Evolutionary conservation across 129 eudicot species (phyloP), one percentile per base, ranked within the genome.

Genomic region (Flaveria trinervia): DNA sequence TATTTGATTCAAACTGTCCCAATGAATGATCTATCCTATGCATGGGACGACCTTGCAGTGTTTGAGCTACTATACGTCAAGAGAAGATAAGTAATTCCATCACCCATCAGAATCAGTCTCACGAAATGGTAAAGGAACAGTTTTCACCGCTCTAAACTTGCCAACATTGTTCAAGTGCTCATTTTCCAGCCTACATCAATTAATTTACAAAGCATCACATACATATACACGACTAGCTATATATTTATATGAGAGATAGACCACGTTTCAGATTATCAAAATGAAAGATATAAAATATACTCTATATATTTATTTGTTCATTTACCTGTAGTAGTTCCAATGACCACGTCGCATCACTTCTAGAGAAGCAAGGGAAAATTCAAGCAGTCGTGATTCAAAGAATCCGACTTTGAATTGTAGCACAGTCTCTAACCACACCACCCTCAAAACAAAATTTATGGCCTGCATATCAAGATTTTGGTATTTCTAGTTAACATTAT

Each of bases 341-440:
- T 91, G 99, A 9, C 99, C 97, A 7, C 99, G 99, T 12, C 99
- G 93, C 30, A 95, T 89, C 76, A 95, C 96, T 84, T 94, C 99
- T 65, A 94, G 65, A 6, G 99, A 91, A 80, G 99, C 97, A 73
- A 94, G 83, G 45, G 83, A 78, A 77, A 94, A 94, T 36, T 91
- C 97, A 51, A 94, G 87, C 81, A 91, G 52, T 14, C 90, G 81
- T 5, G 92, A 85, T 82, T 94, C 96, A 28, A 94, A 44, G 44
- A 86, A 69, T 70, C 96, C 96, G 44, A 86, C 39, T 60, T 89
- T 89, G 77, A 89, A 91, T 43, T 79, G 79, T 86, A 89, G 78
- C 66, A 94, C 90, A 6, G 92, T 91, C 86, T 94, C 99, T 81
- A 94, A 82, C 99, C 99, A 94, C 43, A 90, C 94, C 54, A 95